Base-by-base conservation (phyloP, 768 basidiomycete genomes). In the Clavulina sp. region DNA sequence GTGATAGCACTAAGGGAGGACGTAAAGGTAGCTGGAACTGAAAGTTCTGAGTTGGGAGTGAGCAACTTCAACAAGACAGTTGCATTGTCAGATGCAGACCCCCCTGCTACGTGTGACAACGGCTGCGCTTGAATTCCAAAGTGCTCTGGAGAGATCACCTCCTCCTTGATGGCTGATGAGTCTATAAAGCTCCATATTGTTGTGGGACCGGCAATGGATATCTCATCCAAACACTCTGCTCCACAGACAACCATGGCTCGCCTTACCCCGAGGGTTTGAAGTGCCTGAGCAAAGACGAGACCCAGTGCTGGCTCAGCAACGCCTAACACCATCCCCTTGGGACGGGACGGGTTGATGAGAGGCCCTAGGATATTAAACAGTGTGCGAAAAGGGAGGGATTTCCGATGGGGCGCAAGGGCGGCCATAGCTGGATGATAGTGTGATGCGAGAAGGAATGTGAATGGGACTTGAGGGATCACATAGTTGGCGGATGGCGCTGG, bases 341-440 rank as follows among this genome's bases (percentile, higher is more conserved):
- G 93, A 5, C 70, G 68, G 0, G 86, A 81, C 2, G 93, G 95
- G 65, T 93, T 96, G 66, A 93, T 82, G 34, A 97, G 74, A 0
- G 93, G 95, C 0, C 95, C 92, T 30, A 96, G 72, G 53, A 91
- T 69, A 66, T 99, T 97, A 75, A 95, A 96, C 69, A 99, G 80
- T 5, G 93, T 96, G 43, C 91, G 81, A 70, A 93, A 96, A 43
- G 89, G 88, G 50, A 97, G 76, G 0, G 78, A 68, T 59, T 82
- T 84, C 51, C 93, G 81, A 61, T 82, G 76, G 0, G 93, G 89
- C 0, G 82, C 83, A 57, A 97, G 72, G 52, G 74, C 67, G 4
- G 83, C 85, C 44, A 96, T 73, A 0, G 82, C 65, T 1, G 92
- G 92, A 65, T 97, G 91, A 65, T 89, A 96, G 62, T 92, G 82